Evolutionary conservation across 805 yeast genomes (phyloP).

Genomic region (Priceomyces medius): DNA sequence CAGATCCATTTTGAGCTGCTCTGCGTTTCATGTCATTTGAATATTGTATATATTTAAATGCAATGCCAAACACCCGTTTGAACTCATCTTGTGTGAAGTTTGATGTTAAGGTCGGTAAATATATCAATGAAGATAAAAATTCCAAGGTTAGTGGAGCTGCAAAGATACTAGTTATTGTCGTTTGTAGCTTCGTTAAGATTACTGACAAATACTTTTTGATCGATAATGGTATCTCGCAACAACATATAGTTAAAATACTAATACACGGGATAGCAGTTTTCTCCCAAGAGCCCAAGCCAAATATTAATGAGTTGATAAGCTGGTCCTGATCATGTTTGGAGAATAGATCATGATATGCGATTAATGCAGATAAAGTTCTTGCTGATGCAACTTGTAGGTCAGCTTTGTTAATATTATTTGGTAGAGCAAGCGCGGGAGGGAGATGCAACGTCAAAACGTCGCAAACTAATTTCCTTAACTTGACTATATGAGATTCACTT

Average conservation of each 20-base stretch:
- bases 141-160: conserved; percentile 76
- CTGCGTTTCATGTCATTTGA: conserved; percentile 50
- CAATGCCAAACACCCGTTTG: conserved; percentile 78
- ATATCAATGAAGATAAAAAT: conserved; percentile 63
- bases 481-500: conserved; percentile 33
- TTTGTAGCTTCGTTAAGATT: conserved; percentile 72
- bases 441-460: conserved; percentile 56
- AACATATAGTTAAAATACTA: conserved; percentile 71
- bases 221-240: conserved; percentile 76
- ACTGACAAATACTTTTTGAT: conserved; percentile 65
- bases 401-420: conserved; percentile 48
- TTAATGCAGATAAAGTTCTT: conserved; percentile 58
- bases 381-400: conserved; percentile 68
- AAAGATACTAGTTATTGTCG: conserved; percentile 65
- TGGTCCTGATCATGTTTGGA: conserved; percentile 61
- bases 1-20: conserved; percentile 14
- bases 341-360: conserved; percentile 58
- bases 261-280: conserved; percentile 75
- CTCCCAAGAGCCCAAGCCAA: conserved; percentile 73
- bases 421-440: conserved; percentile 41
- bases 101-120: conserved; percentile 64
- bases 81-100: conserved; percentile 76
- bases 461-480: conserved; percentile 49
- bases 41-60: conserved; percentile 75
- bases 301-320: conserved; percentile 56